Evolutionary conservation across 257 asterid species (phyloP), one percentile per base, ranked within the genome.

Genomic region (Solanum phureja): DNA sequence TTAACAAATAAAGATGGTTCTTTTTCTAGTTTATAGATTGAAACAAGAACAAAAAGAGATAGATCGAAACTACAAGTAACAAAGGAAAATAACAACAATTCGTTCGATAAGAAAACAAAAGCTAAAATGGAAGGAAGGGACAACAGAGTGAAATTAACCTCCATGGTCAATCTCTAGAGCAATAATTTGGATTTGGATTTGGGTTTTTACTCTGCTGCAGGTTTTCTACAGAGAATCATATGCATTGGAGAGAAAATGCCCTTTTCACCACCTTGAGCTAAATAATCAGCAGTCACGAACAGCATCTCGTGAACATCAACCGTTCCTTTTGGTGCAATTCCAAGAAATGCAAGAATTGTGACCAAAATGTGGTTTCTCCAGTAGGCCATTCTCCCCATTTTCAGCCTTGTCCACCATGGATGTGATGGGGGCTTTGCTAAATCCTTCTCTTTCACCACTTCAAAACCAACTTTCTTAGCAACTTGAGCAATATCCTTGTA

Each of bases 241-340:
- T 94, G 96, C 98, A 95, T 95, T 84, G 98, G 98, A 38, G 90
- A 88, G 92, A 95, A 95, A 19, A 95, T 95, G 62, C 98, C 98
- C 2, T 91, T 91, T 31, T 95, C 98, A 1, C 98, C 98, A 14
- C 98, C 98, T 87, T 90, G 90, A 12, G 98, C 90, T 74, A 95
- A 90, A 49, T 93, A 92, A 87, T 95, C 98, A 19, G 98, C 98
- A 3, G 98, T 95, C 34, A 95, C 94, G 35, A 95, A 94, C 3
- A 95, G 94, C 98, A 95, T 95, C 91, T 94, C 96, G 83, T 95
- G 98, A 19, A 95, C 98, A 77, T 95, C 98, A 21, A 95, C 98
- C 7, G 87, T 89, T 0, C 98, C 98, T 87, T 95, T 94, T 0
- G 98, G 98, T 40, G 98, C 98, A 62, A 95, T 93, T 86, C 98